Base-by-base conservation (phyloP, 371 early-diverging fungal species). In the Mucor sp. region DNA sequence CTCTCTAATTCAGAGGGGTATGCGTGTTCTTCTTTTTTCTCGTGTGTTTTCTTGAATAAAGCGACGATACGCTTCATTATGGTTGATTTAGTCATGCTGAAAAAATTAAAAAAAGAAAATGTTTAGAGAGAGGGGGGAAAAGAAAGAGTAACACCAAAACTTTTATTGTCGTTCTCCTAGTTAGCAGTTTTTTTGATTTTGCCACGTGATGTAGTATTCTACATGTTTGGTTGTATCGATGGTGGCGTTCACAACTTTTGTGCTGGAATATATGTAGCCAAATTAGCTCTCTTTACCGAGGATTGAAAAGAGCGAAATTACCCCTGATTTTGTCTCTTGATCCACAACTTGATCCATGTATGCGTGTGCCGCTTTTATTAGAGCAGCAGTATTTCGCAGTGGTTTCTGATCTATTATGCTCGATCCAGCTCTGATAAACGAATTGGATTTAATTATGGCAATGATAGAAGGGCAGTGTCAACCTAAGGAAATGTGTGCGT, bases 1-100 rank as follows among this genome's bases (percentile, higher is more conserved):
- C 69, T 69, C 33, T 78, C 66, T 35, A 87, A 60, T 7, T 67
- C 83, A 3, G 77, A 69, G 19, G 82, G 82, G 47, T 82, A 82
- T 6, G 72, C 68, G 14, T 74, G 73, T 27, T 79, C 74, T 53
- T 76, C 70, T 23, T 71, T 70, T 60, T 74, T 80, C 47, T 83
- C 83, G 59, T 83, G 83, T 8, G 80, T 80, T 68, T 75, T 83
- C 66, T 80, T 77, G 66, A 83, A 83, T n/a, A 83, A 57, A 44
- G 78, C 73, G 48, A 83, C 63, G 30, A 83, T 74, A 43, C 78
- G 76, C 62, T 80, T 83, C 79, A 83, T 77, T 27, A 79, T 63
- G 2, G 79, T 76, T 27, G 75, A 67, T 57, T 74, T 79, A 14
- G 68, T 72, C 82, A 79, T 81, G 28, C 19, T 28, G 11, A 41